These are phyloP conservation scores for Rhynchosporium graminicola DNA, from an alignment of 2,329 filamentous ascomycete genomes.

Conservation along the genomic window DNA sequence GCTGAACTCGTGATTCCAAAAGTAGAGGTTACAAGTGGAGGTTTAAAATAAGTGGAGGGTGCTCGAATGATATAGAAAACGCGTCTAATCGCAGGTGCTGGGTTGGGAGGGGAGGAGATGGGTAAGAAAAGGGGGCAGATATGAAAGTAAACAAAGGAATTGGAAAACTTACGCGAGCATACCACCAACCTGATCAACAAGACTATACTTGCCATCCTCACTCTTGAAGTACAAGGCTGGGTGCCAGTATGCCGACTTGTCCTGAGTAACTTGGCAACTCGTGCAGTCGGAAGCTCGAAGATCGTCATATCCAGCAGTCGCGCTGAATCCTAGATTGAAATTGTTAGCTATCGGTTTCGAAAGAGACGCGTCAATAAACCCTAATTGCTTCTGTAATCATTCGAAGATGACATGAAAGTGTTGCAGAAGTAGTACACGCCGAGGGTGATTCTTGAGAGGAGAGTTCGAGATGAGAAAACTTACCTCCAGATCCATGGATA, in stretches of 20 bases:
- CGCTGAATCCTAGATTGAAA: slow-evolving; percentile 59
- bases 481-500: slow-evolving; percentile 75
- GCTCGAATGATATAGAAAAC: background rate
- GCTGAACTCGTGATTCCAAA: background rate
- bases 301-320: slow-evolving; percentile 55
- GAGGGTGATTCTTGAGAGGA: background rate
- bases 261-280: slow-evolving; percentile 61
- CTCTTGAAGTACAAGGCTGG: slow-evolving; percentile 55
- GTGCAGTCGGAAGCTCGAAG: slow-evolving; percentile 64
- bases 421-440: background rate
- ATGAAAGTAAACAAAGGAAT: slow-evolving; percentile 8
- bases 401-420: background rate
- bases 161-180: slow-evolving; percentile 73
- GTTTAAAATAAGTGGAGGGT: no score
- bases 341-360: slow-evolving; percentile 24
- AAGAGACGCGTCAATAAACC: background rate
- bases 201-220: slow-evolving; percentile 49
- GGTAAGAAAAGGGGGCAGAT: background rate
- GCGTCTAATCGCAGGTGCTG: no score
- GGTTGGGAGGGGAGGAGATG: no score
- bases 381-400: slow-evolving; percentile 8
- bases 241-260: slow-evolving; percentile 70
- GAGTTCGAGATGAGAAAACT: slow-evolving; percentile 40
- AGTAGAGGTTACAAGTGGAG: background rate
- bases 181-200: slow-evolving; percentile 75